Conservation (phyloP, 345 rosid species). For the Triadica sebifera region DNA sequence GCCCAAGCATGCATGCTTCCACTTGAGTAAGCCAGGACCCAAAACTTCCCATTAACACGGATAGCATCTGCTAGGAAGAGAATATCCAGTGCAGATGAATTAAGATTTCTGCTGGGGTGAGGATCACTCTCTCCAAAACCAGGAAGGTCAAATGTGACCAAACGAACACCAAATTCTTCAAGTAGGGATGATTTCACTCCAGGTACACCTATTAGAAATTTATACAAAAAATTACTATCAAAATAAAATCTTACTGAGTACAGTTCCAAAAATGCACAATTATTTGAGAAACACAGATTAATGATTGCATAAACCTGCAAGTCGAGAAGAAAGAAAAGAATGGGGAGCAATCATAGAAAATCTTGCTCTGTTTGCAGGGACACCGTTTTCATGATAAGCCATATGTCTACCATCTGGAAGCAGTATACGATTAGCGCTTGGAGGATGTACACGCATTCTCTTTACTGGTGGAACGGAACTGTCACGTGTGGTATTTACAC, state of each 20-base stretch:
- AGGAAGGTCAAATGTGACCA: constrained; percentile 88
- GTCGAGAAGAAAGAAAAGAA: constrained; percentile 80
- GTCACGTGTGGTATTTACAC: constrained; percentile 40
- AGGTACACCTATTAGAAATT: constrained; percentile 56
- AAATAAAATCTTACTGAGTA: constrained; percentile 8
- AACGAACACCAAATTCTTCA: constrained; percentile 73
- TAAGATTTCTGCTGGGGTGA: constrained; percentile 67
- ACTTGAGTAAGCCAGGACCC: constrained; percentile 83
- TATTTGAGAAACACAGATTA: background rate
- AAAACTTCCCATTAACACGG: constrained; percentile 63
- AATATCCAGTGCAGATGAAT: constrained; percentile 82
- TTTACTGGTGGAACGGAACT: constrained; percentile 39
- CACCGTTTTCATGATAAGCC: constrained; percentile 76
- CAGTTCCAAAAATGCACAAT: background rate
- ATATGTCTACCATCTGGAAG: constrained; percentile 86
- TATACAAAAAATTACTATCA: background rate
- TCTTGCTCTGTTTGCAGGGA: constrained; percentile 67
- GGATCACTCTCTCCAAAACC: constrained; percentile 99
- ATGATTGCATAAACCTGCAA: constrained; percentile 53
- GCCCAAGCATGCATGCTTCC: constrained; percentile 95
- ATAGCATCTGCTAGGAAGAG: constrained; percentile 62
- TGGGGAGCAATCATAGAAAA: constrained; percentile 69
- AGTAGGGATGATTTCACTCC: constrained; percentile 69
- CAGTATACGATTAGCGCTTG: constrained; percentile 51
- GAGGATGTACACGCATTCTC: constrained; percentile 67